These are phyloP conservation scores for Angophora floribunda DNA, from an alignment of 345 rosid genomes.

Conservation along the genomic window DNA sequence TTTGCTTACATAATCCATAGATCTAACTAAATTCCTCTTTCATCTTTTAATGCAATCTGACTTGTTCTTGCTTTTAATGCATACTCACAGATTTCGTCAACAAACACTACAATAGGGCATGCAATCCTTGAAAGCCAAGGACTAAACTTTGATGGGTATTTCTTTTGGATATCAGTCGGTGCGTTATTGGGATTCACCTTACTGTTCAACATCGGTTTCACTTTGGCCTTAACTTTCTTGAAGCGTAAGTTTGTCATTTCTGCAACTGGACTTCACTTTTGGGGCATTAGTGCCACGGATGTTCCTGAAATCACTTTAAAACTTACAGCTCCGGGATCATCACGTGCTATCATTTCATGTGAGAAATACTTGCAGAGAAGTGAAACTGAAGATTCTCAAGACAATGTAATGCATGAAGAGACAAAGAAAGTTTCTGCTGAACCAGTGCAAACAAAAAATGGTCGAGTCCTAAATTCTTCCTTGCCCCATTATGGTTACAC, in stretches of 20 bases:
- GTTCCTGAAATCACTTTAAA: background rate
- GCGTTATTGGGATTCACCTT: constrained; percentile 46
- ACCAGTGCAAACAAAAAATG: constrained; percentile 2
- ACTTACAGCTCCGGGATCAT: constrained; percentile 56
- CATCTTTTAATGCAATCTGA: background rate
- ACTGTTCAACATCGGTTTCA: constrained; percentile 52
- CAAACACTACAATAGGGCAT: constrained; percentile 39
- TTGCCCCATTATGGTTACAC: background rate
- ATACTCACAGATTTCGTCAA: constrained; percentile 11
- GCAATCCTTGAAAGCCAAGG: constrained; percentile 47
- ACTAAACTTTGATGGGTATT: constrained; percentile 34
- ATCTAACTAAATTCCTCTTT: background rate
- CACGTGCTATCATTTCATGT: constrained; percentile 51
- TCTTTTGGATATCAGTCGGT: constrained; percentile 59
- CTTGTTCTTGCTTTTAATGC: background rate
- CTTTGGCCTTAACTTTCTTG: constrained; percentile 55
- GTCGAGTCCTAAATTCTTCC: constrained; percentile 1
- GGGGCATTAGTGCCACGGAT: background rate
- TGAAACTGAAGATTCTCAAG: constrained; percentile 22
- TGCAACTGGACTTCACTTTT: background rate
- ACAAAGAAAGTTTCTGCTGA: background rate
- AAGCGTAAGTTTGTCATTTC: constrained; percentile 34
- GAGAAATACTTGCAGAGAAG: constrained; percentile 42
- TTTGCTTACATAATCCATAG: background rate
- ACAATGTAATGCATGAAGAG: background rate